A percentile compares a stretch with the other conserved stretches of the same genome.
These are phyloP conservation scores for Globisporangium cylindrosporum DNA, from an alignment of 352 stramenopile species.

Conservation along the genomic window DNA sequence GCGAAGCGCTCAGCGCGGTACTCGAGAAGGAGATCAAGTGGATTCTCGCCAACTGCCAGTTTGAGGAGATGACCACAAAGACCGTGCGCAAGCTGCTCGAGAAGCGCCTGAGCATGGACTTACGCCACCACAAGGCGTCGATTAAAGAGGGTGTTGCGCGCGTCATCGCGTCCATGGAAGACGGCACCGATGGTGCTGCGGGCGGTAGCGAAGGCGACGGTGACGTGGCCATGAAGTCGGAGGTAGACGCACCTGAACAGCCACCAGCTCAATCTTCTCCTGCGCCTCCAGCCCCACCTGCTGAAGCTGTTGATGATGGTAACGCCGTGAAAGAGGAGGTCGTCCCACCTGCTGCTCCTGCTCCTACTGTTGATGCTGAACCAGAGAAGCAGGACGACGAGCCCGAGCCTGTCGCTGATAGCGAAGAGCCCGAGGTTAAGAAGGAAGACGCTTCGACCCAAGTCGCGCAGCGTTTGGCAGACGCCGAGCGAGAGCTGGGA, in stretches of 20 bases:
- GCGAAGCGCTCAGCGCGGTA: slow-evolving; percentile 44
- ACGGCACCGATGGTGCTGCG: slow-evolving; percentile 22
- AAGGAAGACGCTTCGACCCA: slow-evolving; percentile 20
- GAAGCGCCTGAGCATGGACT: slow-evolving; percentile 62
- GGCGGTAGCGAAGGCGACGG: slow-evolving; percentile 8
- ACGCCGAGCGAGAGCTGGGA: slow-evolving; percentile 36
- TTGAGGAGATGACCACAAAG: slow-evolving; percentile 85
- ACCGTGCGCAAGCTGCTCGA: slow-evolving; percentile 75
- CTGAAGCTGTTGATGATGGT: background rate
- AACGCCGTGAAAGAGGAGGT: slow-evolving; percentile 4
- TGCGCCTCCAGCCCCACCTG: background rate
- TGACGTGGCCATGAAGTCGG: slow-evolving; percentile 12
- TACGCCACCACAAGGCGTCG: slow-evolving; percentile 67
- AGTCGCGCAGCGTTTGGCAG: slow-evolving; percentile 21
- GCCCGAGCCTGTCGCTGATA: slow-evolving; percentile 3
- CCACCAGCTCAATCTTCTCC: background rate
- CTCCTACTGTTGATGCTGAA: background rate
- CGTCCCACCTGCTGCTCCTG: background rate
- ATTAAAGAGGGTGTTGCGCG: slow-evolving; percentile 76
- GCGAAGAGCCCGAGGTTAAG: slow-evolving; percentile 10
- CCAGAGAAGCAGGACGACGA: slow-evolving; percentile 2
- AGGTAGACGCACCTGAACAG: background rate
- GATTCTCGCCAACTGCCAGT: slow-evolving; percentile 73
- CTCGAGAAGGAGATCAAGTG: slow-evolving; percentile 79
- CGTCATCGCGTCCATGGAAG: slow-evolving; percentile 78